These are phyloP conservation scores for Candida takata DNA, from an alignment of 805 yeast genomes.

Conservation along the genomic window DNA sequence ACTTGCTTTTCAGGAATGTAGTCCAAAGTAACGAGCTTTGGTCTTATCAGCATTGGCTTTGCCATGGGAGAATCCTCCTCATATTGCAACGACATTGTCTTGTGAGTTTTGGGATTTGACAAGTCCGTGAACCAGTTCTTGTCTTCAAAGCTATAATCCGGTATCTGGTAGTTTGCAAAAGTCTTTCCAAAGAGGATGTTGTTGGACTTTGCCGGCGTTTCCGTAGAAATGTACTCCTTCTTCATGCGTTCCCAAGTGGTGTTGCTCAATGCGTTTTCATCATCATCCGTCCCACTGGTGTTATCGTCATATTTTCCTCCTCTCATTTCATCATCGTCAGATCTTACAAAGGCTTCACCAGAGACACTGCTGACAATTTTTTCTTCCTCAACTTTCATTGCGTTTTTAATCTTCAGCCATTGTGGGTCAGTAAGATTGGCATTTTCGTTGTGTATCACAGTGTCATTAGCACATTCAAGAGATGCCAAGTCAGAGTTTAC, in stretches of 20 bases:
- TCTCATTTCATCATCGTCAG: neutral
- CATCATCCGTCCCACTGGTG: no score
- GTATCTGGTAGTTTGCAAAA: neutral
- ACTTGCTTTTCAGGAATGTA: slow-evolving; percentile 2
- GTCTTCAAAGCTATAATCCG: slow-evolving; percentile 23
- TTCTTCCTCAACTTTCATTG: slow-evolving; percentile 5
- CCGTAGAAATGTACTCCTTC: slow-evolving; percentile 8
- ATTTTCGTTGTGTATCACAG: slow-evolving; percentile 15
- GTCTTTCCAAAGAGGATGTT: neutral
- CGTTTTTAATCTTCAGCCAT: slow-evolving; percentile 17
- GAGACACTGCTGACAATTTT: neutral
- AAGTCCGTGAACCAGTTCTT: slow-evolving; percentile 9
- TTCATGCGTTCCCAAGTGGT: slow-evolving; percentile 22
- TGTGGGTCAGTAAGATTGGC: slow-evolving; percentile 15
- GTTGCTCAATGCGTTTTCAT: slow-evolving; percentile 3
- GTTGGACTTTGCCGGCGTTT: neutral
- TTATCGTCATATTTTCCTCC: no score
- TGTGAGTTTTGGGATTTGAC: slow-evolving; percentile 12
- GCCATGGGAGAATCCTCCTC: slow-evolving; percentile 21
- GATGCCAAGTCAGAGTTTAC: no score
- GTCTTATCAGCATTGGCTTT: slow-evolving; percentile 17
- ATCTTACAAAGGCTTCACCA: neutral
- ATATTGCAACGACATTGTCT: slow-evolving; percentile 16
- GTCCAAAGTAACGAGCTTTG: neutral
- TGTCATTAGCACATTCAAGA: slow-evolving; percentile 6